Percentiles rank a stretch among this genome's conserved stretches.
These are phyloP conservation scores for Xylaria longipes DNA, from an alignment of 495 filamentous ascomycete species.

Conservation along the genomic window DNA sequence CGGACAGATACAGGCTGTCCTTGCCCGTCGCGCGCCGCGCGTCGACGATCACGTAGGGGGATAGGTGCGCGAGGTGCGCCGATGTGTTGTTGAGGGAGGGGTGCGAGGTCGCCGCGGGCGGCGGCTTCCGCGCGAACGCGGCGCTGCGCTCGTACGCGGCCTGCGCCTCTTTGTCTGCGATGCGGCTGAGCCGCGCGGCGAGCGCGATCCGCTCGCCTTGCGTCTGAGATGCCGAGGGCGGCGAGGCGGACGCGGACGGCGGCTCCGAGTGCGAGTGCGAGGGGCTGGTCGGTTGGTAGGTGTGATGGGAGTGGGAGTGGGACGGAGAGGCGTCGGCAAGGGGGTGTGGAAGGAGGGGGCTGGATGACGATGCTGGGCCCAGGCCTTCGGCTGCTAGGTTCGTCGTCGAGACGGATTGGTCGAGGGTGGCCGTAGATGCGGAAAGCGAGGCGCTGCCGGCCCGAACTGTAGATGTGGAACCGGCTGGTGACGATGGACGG, in stretches of 20 bases:
- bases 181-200: constrained; percentile 58
- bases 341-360: neutral
- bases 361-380: neutral
- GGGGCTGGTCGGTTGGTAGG: constrained; percentile 33
- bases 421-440: constrained; percentile 22
- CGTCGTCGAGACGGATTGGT: constrained; percentile 15
- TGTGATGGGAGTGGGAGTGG: constrained; percentile 37
- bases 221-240: constrained; percentile 32
- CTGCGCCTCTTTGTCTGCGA: constrained; percentile 53
- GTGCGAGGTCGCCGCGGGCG: constrained; percentile 52
- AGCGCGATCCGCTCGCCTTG: constrained; percentile 54
- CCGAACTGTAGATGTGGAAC: constrained; percentile 25
- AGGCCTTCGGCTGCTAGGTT: constrained; percentile 1
- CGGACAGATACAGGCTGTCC: constrained; percentile 76
- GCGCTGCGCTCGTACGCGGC: constrained; percentile 54
- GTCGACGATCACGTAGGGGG: constrained; percentile 60
- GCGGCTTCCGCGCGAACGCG: constrained; percentile 52
- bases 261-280: constrained; percentile 36
- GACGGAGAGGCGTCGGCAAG: constrained; percentile 15
- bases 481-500: constrained; percentile 2
- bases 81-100: constrained; percentile 58
- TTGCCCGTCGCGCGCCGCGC: constrained; percentile 62
- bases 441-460: constrained; percentile 12
- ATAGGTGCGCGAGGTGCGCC: constrained; percentile 52
- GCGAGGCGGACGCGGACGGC: constrained; percentile 12